A percentile compares a stretch with the other conserved stretches of the same genome.
These are phyloP conservation scores for Rhizoctonia solani DNA, from an alignment of 1,284 basidiomycete species.

Conservation along the genomic window DNA sequence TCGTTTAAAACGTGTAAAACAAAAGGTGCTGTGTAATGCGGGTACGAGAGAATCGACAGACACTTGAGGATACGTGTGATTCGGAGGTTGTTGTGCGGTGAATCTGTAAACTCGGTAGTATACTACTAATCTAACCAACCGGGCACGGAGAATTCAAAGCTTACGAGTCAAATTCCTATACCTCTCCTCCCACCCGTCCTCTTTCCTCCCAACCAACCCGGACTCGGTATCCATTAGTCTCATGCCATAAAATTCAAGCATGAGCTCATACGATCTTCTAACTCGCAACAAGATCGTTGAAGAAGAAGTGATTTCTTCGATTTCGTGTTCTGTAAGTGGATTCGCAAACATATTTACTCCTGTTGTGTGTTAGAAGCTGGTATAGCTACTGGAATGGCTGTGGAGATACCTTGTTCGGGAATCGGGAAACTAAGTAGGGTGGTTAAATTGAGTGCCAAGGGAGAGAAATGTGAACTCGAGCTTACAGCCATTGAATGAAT, in stretches of 20 bases:
- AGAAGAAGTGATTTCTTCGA: conserved; percentile 60
- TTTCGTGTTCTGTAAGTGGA: conserved; percentile 67
- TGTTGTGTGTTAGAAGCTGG: conserved; percentile 38
- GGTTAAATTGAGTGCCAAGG: too few species aligned
- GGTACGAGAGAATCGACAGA: conserved; percentile 67
- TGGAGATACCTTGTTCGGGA: conserved; percentile 57
- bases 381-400: not conserved
- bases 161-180: conserved; percentile 69
- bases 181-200: conserved; percentile 51
- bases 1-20: conserved; percentile 70
- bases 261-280: conserved; percentile 64
- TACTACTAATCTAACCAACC: not conserved
- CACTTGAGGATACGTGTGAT: conserved; percentile 78
- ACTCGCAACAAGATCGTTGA: conserved; percentile 56
- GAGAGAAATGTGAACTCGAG: conserved; percentile 33
- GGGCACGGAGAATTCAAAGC: conserved; percentile 44
- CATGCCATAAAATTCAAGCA: conserved; percentile 79
- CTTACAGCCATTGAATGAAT: conserved; percentile 75
- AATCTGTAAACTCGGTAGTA: conserved; percentile 52
- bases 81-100: conserved; percentile 74
- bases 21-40: conserved; percentile 66
- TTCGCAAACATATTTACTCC: conserved; percentile 66
- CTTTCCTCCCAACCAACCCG: conserved; percentile 56
- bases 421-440: conserved; percentile 74
- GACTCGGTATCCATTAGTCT: conserved; percentile 58